Evolutionary conservation across 225 moss, liverwort and hornwort species (phyloP).

Genomic region (Physcomitrium patens): DNA sequence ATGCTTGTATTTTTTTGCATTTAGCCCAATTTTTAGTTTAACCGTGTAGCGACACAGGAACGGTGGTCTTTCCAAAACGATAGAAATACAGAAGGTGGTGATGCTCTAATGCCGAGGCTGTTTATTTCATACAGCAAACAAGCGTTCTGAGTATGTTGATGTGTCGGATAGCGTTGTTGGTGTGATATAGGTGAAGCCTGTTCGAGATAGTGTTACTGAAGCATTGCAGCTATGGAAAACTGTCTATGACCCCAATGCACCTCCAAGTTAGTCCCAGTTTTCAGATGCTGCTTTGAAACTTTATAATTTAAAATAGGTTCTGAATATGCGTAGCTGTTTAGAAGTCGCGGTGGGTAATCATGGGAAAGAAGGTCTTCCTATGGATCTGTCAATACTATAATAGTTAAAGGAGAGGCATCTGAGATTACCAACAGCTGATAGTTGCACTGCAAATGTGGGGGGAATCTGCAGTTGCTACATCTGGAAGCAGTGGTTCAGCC

Average conservation of each 20-base stretch:
- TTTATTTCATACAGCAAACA: not conserved
- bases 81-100: no score
- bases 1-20: no score
- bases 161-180: not conserved
- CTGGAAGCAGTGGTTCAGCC: constrained; percentile 17
- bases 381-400: not conserved
- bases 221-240: constrained; percentile 86
- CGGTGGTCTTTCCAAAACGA: no score
- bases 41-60: no score
- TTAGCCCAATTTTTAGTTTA: no score
- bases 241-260: constrained; percentile 41
- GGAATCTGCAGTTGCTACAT: constrained; percentile 28
- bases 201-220: constrained; percentile 74
- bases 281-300: constrained; percentile 5
- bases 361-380: not conserved
- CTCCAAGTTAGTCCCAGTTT: constrained; percentile 22
- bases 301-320: not conserved
- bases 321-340: not conserved
- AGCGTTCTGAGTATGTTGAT: not conserved
- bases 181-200: constrained; percentile 71
- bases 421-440: not conserved
- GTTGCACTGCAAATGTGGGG: not conserved
- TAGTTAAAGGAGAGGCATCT: not conserved
- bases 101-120: not conserved
- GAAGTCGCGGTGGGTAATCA: not conserved